Percentiles rank a stretch among this genome's conserved stretches.
These are phyloP conservation scores for Vitis hybrid DNA, from an alignment of 177 flowering plant genomes.

Conservation along the genomic window DNA sequence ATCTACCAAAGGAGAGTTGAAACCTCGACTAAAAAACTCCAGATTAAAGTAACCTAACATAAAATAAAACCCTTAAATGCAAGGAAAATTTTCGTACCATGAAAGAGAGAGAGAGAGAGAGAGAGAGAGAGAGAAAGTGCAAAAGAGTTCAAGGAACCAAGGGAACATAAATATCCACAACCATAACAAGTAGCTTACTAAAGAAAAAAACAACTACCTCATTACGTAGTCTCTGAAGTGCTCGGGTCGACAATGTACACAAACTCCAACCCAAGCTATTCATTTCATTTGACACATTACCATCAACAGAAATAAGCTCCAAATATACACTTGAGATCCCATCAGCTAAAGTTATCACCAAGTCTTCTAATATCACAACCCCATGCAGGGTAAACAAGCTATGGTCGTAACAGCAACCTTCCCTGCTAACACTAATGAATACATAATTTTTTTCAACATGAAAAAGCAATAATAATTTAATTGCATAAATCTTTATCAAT, in stretches of 20 bases:
- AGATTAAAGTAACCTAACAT: too few species aligned
- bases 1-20: too few species aligned
- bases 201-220: slow-evolving; percentile 53
- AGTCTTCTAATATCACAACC: slow-evolving; percentile 80
- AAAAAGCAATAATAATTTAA: too few species aligned
- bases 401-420: slow-evolving; percentile 47
- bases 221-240: slow-evolving; percentile 85
- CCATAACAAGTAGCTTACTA: not conserved
- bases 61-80: too few species aligned
- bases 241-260: slow-evolving; percentile 82
- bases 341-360: slow-evolving; percentile 85
- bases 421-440: slow-evolving; percentile 37
- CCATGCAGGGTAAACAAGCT: slow-evolving; percentile 55
- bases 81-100: not conserved
- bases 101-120: slow-evolving; percentile 3
- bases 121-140: not conserved
- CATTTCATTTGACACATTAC: slow-evolving; percentile 68
- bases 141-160: not conserved
- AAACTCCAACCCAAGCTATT: slow-evolving; percentile 48
- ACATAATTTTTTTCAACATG: too few species aligned
- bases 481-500: too few species aligned
- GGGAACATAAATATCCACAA: not conserved
- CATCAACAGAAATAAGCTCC: slow-evolving; percentile 92
- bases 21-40: too few species aligned
- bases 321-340: slow-evolving; percentile 73